Evolutionary conservation across 352 stramenopile species (phyloP).

Genomic region (Phytophthora nicotianae): DNA sequence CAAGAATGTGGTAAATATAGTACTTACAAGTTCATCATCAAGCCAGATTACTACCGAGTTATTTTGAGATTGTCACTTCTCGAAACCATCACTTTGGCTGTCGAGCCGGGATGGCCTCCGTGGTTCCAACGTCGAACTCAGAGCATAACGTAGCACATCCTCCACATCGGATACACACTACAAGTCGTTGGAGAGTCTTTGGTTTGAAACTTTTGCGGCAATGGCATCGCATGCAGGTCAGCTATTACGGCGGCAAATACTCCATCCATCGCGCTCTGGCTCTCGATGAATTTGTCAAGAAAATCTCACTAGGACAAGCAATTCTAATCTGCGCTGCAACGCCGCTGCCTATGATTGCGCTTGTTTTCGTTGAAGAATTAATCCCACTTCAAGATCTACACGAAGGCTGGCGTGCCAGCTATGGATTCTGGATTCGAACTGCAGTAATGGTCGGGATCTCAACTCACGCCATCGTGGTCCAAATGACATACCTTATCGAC

Average conservation of each 20-base stretch:
- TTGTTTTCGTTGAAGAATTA: slow-evolving; percentile 19
- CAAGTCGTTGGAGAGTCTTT: not conserved
- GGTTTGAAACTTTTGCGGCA: not conserved
- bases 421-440: slow-evolving; percentile 26
- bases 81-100: not conserved
- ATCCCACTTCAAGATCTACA: slow-evolving; percentile 20
- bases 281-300: slow-evolving; percentile 14
- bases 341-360: slow-evolving; percentile 12
- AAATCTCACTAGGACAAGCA: slow-evolving; percentile 5
- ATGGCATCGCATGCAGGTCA: slow-evolving; percentile 24
- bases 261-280: slow-evolving; percentile 30
- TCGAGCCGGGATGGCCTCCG: not conserved
- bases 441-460: slow-evolving; percentile 10
- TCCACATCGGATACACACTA: not conserved
- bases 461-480: slow-evolving; percentile 12
- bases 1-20: no score
- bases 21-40: no score
- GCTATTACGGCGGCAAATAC: slow-evolving; percentile 31
- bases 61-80: not conserved
- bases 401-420: slow-evolving; percentile 16
- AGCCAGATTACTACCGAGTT: no score
- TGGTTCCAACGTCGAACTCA: not conserved
- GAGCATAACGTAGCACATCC: not conserved
- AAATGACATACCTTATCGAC: slow-evolving; percentile 22
- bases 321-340: slow-evolving; percentile 7